A percentile compares a stretch with the other conserved stretches of the same genome.
Conservation (phyloP, 2,329 filamentous ascomycete genomes). For the Mariannaea sp. region DNA sequence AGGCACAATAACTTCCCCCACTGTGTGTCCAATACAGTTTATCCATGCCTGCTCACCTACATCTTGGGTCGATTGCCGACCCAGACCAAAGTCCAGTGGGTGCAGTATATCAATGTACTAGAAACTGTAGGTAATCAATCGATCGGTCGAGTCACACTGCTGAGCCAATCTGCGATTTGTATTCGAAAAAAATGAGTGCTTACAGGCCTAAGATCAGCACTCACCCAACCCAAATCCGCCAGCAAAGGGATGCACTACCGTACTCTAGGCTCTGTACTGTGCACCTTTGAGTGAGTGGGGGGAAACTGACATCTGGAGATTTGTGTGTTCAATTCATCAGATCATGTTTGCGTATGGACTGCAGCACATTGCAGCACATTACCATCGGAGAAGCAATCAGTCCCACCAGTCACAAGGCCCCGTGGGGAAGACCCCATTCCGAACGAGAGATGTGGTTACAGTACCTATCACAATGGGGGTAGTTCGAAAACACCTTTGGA, state of each 20-base stretch:
- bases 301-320: conserved; percentile 3
- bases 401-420: conserved; percentile 16
- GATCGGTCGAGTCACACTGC: neutral
- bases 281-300: conserved; percentile 5
- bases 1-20: too few species aligned
- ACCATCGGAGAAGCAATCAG: too few species aligned
- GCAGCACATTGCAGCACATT: neutral
- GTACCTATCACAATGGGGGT: neutral
- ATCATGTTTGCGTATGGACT: conserved; percentile 12
- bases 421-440: neutral
- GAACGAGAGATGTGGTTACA: too few species aligned
- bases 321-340: conserved; percentile 13
- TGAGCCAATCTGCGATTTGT: neutral
- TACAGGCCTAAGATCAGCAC: conserved; percentile 4
- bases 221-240: neutral
- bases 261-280: too few species aligned
- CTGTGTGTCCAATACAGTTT: neutral
- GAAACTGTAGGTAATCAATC: too few species aligned
- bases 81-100: neutral
- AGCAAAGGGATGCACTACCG: too few species aligned
- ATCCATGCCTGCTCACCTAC: neutral
- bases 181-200: neutral
- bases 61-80: conserved; percentile 19
- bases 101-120: too few species aligned
- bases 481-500: neutral